These are phyloP conservation scores for Kwoniella shandongensis DNA, from an alignment of 768 basidiomycete species.

Conservation along the genomic window DNA sequence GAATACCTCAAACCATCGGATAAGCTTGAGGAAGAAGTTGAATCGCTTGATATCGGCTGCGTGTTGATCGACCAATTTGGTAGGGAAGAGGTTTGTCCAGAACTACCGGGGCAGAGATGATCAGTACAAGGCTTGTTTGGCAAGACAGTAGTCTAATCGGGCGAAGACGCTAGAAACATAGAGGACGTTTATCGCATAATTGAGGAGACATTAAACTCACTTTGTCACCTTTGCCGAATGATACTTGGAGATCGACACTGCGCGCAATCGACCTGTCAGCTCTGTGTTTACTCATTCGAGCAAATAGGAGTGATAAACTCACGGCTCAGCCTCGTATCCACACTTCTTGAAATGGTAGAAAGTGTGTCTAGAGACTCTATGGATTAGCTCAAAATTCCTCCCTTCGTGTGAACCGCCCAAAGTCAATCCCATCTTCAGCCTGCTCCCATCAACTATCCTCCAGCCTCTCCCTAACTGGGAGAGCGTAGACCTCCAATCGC, in stretches of 20 bases:
- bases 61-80: slow-evolving; percentile 54
- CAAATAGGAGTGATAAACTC: too few species aligned
- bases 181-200: too few species aligned
- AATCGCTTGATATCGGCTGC: slow-evolving; percentile 55
- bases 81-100: slow-evolving; percentile 58
- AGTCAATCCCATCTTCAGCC: too few species aligned
- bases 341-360: slow-evolving; percentile 54
- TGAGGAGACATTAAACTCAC: slow-evolving; percentile 23
- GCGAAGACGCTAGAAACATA: too few species aligned
- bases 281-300: background rate
- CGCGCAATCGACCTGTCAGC: slow-evolving; percentile 3
- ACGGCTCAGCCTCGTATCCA: slow-evolving; percentile 53
- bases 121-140: background rate
- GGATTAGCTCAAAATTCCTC: background rate
- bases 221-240: slow-evolving; percentile 57
- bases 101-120: slow-evolving; percentile 49
- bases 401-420: too few species aligned
- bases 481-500: too few species aligned
- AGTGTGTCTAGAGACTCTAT: slow-evolving; percentile 51
- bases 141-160: too few species aligned
- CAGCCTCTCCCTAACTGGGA: too few species aligned
- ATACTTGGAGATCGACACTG: slow-evolving; percentile 57
- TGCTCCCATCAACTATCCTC: too few species aligned
- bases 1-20: slow-evolving; percentile 54
- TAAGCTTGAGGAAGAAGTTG: slow-evolving; percentile 52